A percentile compares a stretch with the other conserved stretches of the same genome.
Conservation (phyloP, 2,329 filamentous ascomycete species). For the Blumeria graminis region DNA sequence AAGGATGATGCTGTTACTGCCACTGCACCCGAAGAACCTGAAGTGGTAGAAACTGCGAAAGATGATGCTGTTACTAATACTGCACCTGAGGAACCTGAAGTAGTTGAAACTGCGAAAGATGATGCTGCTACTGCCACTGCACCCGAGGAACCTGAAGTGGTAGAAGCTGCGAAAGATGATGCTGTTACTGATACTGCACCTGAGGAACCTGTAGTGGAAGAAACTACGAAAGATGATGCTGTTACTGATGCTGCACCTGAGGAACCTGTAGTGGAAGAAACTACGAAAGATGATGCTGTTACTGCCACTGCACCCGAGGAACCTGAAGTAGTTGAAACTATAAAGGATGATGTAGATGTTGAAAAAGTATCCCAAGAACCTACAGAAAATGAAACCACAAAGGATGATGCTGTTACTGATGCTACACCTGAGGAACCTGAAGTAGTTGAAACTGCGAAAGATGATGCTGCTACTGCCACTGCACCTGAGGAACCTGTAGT, state of each 20-base stretch:
- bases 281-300: no score
- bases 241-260: no score
- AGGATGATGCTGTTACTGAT: not conserved
- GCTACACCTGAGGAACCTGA: not conserved
- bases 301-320: no score
- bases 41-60: no score
- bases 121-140: not conserved
- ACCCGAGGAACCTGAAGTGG: no score
- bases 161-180: no score
- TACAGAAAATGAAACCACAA: not conserved
- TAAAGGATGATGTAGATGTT: no score
- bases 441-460: conserved; percentile 1
- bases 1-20: not conserved
- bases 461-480: not conserved
- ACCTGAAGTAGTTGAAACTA: no score
- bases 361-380: no score
- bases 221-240: not conserved
- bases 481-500: not conserved
- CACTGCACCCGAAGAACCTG: not conserved
- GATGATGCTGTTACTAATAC: no score
- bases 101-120: not conserved
- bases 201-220: conserved; percentile 2
- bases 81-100: not conserved
- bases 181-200: conserved; percentile 3
- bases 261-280: no score